Evolutionary conservation across 1,284 basidiomycete species (phyloP).

Genomic region (Coriolopsis trogii): DNA sequence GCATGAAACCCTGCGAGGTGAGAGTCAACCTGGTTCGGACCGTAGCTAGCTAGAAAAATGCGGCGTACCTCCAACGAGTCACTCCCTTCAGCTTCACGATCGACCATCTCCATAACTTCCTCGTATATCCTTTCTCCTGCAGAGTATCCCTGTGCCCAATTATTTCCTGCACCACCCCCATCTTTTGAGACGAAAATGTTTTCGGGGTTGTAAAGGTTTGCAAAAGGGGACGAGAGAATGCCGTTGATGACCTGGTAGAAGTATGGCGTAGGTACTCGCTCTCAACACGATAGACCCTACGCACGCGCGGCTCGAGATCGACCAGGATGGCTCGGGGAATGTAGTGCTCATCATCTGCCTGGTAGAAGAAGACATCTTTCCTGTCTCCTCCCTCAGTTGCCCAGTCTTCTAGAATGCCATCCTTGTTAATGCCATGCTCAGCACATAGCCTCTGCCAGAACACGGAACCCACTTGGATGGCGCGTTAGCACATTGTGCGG

Average conservation of each 20-base stretch:
- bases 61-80: constrained; percentile 89
- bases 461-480: constrained; percentile 75
- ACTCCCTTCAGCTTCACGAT: constrained; percentile 97
- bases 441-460: constrained; percentile 97
- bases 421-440: constrained; percentile 94
- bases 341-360: constrained; percentile 99
- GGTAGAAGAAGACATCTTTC: constrained; percentile 99
- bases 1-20: constrained; percentile 89
- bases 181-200: constrained; percentile 96
- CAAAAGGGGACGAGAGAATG: constrained; percentile 91
- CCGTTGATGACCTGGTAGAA: constrained; percentile 89
- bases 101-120: constrained; percentile 99
- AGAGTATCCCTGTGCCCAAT: constrained; percentile 96
- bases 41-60: background rate
- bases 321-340: constrained; percentile 96
- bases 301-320: constrained; percentile 95
- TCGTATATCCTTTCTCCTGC: constrained; percentile 93
- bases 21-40: too few species aligned
- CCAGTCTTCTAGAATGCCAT: constrained; percentile 94
- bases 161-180: constrained; percentile 98
- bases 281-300: constrained; percentile 28
- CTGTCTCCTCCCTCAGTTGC: constrained; percentile 92
- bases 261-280: too few species aligned
- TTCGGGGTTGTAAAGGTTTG: constrained; percentile 96
- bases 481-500: constrained; percentile 23